phyloP scores from a whole-genome alignment of 2,329 filamentous ascomycete species.

The Tolypocladium inflatum region DNA sequence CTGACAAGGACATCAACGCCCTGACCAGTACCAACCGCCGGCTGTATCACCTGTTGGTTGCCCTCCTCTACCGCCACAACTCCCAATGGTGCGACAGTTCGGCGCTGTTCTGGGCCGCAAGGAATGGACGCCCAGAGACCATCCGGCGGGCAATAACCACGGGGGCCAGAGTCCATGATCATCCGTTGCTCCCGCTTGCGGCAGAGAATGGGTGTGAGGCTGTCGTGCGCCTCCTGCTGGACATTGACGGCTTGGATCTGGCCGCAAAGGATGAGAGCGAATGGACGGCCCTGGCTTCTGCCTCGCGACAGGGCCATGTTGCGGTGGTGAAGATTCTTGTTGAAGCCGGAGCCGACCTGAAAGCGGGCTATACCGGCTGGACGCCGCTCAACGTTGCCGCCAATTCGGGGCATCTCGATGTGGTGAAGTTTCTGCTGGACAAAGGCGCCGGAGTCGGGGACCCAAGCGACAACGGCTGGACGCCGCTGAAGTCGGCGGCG shows the following conservation, averaged over 20 bases:
- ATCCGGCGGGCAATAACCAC: slow-evolving; percentile 1
- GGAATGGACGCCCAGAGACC: slow-evolving; percentile 1
- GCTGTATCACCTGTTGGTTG: neutral
- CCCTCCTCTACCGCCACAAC: slow-evolving; percentile 3
- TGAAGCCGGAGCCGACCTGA: slow-evolving; percentile 1
- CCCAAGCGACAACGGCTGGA: slow-evolving; percentile 4
- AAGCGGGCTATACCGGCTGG: slow-evolving; percentile 5
- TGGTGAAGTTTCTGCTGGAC: slow-evolving; percentile 2
- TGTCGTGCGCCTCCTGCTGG: slow-evolving; percentile 2
- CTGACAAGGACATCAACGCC: slow-evolving; percentile 1
- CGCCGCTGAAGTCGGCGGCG: slow-evolving; percentile 6
- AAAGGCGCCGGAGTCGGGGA: slow-evolving; percentile 2
- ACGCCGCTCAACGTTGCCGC: slow-evolving; percentile 6
- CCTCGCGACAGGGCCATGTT: slow-evolving; percentile 3
- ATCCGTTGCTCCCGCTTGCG: slow-evolving; percentile 3
- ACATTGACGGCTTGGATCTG: neutral
- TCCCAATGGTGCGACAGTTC: neutral
- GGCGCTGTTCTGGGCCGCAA: slow-evolving; percentile 4
- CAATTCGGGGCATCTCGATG: slow-evolving; percentile 4
- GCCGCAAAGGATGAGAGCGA: neutral
- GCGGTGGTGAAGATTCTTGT: slow-evolving; percentile 4
- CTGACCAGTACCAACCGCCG: neutral
- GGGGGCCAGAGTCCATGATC: slow-evolving; percentile 1
- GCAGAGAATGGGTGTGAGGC: neutral
- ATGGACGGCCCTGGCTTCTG: slow-evolving; percentile 6